phyloP scores from a whole-genome alignment of 108 stramenopile species.

The Skeletonema grethae region DNA sequence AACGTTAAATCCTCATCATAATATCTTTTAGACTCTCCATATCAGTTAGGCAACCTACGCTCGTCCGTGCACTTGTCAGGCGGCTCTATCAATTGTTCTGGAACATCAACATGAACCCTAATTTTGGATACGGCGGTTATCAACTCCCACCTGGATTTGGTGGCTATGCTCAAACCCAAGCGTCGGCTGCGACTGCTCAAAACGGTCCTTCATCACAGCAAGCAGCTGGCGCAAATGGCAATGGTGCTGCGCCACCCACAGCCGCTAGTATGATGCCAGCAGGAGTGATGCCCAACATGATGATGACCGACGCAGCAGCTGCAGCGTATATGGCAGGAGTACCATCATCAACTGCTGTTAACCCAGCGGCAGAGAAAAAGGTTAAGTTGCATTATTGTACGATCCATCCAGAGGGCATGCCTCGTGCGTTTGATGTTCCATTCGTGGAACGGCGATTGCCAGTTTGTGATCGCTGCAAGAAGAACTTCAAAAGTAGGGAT shows the following conservation, averaged over 20 bases:
- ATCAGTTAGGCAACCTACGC: not conserved
- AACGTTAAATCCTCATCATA: too few species aligned
- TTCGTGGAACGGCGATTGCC: slow-evolving; percentile 80
- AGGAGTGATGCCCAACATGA: slow-evolving; percentile 4
- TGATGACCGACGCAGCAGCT: slow-evolving; percentile 9
- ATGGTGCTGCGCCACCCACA: not conserved
- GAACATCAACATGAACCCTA: not conserved
- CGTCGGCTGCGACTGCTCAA: not conserved
- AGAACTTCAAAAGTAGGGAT: slow-evolving; percentile 86
- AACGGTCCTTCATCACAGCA: not conserved
- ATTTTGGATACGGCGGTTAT: not conserved
- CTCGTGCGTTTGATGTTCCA: slow-evolving; percentile 73
- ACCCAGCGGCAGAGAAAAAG: slow-evolving; percentile 1
- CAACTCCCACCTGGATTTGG: slow-evolving; percentile 1
- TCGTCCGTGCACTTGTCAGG: not conserved
- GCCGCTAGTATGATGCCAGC: not conserved
- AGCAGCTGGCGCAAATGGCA: not conserved
- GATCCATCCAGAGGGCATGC: slow-evolving; percentile 72
- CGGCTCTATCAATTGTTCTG: not conserved
- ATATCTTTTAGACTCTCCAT: not conserved
- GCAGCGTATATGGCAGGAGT: not conserved
- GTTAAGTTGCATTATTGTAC: slow-evolving; percentile 23
- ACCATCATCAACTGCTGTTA: not conserved
- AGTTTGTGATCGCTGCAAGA: slow-evolving; percentile 85
- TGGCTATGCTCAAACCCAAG: not conserved